phyloP scores from a whole-genome alignment of 2,329 filamentous ascomycete genomes.

The Alternaria angustiovoidea region DNA sequence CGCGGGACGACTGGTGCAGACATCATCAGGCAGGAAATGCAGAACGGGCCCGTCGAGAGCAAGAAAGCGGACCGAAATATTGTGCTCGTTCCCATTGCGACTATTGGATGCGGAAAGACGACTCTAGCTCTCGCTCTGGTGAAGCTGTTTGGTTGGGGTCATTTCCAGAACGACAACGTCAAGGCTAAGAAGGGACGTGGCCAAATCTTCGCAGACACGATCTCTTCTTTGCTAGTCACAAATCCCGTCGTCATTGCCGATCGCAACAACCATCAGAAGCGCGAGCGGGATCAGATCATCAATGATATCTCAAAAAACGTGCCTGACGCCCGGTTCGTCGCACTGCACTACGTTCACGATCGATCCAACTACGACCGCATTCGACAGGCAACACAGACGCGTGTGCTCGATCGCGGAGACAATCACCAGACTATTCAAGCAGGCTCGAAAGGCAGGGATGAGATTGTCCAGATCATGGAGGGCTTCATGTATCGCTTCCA shows the following conservation, averaged over 20 bases:
- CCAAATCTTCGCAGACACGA: constrained; percentile 75
- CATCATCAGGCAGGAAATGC: constrained; percentile 78
- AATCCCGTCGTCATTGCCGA: constrained; percentile 85
- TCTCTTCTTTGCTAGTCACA: constrained; percentile 70
- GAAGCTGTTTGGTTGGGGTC: constrained; percentile 88
- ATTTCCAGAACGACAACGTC: constrained; percentile 97
- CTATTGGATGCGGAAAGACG: constrained; percentile 96
- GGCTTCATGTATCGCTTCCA: constrained; percentile 90
- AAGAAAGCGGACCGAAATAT: constrained; percentile 71
- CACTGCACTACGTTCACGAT: constrained; percentile 87
- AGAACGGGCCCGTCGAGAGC: constrained; percentile 60
- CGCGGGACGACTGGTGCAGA: constrained; percentile 88
- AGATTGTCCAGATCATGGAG: constrained; percentile 92
- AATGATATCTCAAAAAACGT: constrained; percentile 73
- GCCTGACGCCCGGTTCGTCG: constrained; percentile 75
- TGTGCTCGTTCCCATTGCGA: constrained; percentile 88
- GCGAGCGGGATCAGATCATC: constrained; percentile 88
- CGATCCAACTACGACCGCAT: constrained; percentile 72
- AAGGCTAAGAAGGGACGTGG: constrained; percentile 77
- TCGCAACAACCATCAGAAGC: constrained; percentile 89
- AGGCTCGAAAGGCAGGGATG: constrained; percentile 71
- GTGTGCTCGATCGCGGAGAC: constrained; percentile 86
- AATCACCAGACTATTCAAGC: constrained; percentile 99
- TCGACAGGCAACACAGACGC: constrained; percentile 74
- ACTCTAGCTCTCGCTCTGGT: constrained; percentile 83